phyloP scores from a whole-genome alignment of 345 rosid species.

The Raphanus sativus region DNA sequence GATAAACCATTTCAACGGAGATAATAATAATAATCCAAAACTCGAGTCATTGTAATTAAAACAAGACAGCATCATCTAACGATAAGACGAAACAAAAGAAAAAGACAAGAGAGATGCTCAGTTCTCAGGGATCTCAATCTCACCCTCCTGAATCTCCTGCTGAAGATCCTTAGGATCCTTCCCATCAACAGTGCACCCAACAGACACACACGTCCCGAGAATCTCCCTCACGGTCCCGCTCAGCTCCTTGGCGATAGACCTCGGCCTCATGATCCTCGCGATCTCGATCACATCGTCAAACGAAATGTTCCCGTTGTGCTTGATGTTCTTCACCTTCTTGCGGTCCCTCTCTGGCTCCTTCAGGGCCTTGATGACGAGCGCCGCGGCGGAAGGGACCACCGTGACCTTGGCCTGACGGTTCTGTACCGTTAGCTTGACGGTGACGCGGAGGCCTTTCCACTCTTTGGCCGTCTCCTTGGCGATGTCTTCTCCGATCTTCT shows the following conservation, averaged over 20 bases:
- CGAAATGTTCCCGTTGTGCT: constrained; percentile 41
- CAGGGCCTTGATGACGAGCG: constrained; percentile 56
- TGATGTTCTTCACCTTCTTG: constrained; percentile 42
- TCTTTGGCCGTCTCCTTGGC: constrained; percentile 63
- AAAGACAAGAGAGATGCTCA: neutral
- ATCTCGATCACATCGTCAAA: constrained; percentile 43
- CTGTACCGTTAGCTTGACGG: constrained; percentile 62
- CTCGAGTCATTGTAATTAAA: constrained; percentile 33
- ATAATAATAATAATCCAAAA: constrained; percentile 23
- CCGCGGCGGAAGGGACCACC: constrained; percentile 60
- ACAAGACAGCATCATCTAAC: constrained; percentile 18
- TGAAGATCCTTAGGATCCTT: constrained; percentile 52
- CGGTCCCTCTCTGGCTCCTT: constrained; percentile 47
- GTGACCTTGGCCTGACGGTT: constrained; percentile 59
- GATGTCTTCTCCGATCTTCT: constrained; percentile 65
- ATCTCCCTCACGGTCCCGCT: constrained; percentile 50
- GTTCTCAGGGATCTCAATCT: constrained; percentile 42
- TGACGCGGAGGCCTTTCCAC: constrained; percentile 63
- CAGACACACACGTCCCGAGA: constrained; percentile 43
- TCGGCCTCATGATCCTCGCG: constrained; percentile 42
- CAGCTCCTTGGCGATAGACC: constrained; percentile 43
- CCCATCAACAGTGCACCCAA: constrained; percentile 63
- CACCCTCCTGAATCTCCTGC: constrained; percentile 47
- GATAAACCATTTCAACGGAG: constrained; percentile 10
- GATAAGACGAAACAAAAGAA: neutral